phyloP scores from a whole-genome alignment of 2,329 filamentous ascomycete genomes.

The Ascocoryne sarcoides region DNA sequence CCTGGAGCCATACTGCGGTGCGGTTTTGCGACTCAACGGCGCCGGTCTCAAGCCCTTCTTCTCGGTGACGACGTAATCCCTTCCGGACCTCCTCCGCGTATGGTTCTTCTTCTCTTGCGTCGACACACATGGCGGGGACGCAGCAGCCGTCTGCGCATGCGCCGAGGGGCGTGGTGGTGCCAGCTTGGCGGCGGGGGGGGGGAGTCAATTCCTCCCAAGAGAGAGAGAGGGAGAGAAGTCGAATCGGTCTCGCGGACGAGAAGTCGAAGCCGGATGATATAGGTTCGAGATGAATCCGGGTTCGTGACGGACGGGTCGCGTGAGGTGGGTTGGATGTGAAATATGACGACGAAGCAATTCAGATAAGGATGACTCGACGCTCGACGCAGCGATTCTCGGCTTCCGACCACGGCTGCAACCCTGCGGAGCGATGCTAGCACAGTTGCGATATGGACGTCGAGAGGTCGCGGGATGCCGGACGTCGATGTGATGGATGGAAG shows the following conservation, averaged over 20 bases:
- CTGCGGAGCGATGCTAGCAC: too few species aligned
- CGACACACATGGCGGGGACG: conserved; percentile 17
- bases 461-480: too few species aligned
- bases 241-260: neutral
- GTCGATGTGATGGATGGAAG: too few species aligned
- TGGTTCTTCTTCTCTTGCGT: conserved; percentile 17
- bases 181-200: conserved; percentile 15
- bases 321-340: neutral
- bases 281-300: neutral
- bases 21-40: conserved; percentile 12
- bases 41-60: conserved; percentile 19
- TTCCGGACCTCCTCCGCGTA: conserved; percentile 21
- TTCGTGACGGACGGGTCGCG: neutral
- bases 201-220: neutral
- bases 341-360: neutral
- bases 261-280: neutral
- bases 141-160: conserved; percentile 13
- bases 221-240: neutral
- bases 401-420: neutral
- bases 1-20: conserved; percentile 18
- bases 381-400: too few species aligned
- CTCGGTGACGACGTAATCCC: conserved; percentile 15
- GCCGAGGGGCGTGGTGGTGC: conserved; percentile 23
- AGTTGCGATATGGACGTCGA: too few species aligned
- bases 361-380: neutral